Evolutionary conservation across 176 grass and related monocot species (phyloP).

Genomic region (Tuctoria greenei): DNA sequence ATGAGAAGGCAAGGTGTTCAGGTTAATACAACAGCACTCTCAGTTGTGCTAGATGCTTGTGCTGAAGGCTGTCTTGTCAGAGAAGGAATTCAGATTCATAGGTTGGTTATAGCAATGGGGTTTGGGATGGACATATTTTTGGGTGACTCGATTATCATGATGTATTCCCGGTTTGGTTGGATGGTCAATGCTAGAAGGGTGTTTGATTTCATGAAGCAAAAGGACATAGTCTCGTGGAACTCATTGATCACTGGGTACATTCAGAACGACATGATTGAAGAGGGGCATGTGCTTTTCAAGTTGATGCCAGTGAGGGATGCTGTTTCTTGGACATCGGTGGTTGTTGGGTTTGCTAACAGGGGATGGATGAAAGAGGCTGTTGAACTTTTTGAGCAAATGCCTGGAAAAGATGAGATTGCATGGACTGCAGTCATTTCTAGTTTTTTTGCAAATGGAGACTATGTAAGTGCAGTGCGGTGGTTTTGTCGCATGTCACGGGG

Average conservation of each 20-base stretch:
- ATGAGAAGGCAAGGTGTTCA: constrained; percentile 57
- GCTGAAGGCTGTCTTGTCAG: constrained; percentile 35
- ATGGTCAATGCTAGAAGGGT: constrained; percentile 49
- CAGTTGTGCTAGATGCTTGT: constrained; percentile 61
- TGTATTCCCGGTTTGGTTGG: constrained; percentile 63
- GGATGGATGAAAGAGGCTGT: constrained; percentile 65
- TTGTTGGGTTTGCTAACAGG: constrained; percentile 61
- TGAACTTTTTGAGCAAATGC: constrained; percentile 66
- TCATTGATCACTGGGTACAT: constrained; percentile 63
- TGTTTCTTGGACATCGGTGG: constrained; percentile 71
- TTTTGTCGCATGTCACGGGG: constrained; percentile 58
- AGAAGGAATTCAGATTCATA: constrained; percentile 67
- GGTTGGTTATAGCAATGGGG: constrained; percentile 51
- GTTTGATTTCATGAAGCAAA: constrained; percentile 54
- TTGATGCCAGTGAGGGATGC: constrained; percentile 64
- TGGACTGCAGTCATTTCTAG: constrained; percentile 64
- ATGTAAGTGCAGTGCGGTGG: constrained; percentile 47
- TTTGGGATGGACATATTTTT: constrained; percentile 50
- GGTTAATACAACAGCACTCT: constrained; percentile 50
- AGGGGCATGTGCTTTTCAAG: constrained; percentile 60
- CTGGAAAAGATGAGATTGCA: constrained; percentile 59
- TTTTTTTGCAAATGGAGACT: constrained; percentile 46
- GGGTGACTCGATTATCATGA: constrained; percentile 51
- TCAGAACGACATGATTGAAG: constrained; percentile 53
- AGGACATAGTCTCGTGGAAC: constrained; percentile 75